These are phyloP conservation scores for Trifolium repens DNA, from an alignment of 306 rosid species.

Conservation along the genomic window DNA sequence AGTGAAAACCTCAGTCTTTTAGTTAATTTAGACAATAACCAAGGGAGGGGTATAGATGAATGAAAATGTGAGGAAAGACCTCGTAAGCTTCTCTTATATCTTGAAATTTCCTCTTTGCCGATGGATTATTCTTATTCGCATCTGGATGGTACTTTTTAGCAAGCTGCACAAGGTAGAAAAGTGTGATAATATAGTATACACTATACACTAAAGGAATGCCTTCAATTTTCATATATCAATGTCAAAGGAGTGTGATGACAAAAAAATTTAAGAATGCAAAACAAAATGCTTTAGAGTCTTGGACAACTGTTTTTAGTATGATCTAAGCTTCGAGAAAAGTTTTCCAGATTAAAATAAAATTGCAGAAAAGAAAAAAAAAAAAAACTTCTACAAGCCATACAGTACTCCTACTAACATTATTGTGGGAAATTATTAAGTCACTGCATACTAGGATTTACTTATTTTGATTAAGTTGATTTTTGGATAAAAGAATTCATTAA, in stretches of 20 bases:
- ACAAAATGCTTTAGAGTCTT: conserved; percentile 6
- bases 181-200: conserved; percentile 30
- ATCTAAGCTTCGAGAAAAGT: conserved; percentile 8
- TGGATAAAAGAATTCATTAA: conserved; percentile 5
- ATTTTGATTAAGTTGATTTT: conserved; percentile 15
- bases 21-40: conserved; percentile 35
- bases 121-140: conserved; percentile 81
- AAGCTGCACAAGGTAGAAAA: conserved; percentile 61
- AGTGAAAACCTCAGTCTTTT: conserved; percentile 29
- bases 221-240: conserved; percentile 25
- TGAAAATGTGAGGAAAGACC: conserved; percentile 53
- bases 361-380: conserved; percentile 3
- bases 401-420: neutral
- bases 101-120: conserved; percentile 87
- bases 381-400: conserved; percentile 17
- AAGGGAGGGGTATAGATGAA: conserved; percentile 18
- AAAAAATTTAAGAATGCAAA: conserved; percentile 31
- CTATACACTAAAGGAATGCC: conserved; percentile 29
- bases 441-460: conserved; percentile 5
- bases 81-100: conserved; percentile 95
- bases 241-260: conserved; percentile 21
- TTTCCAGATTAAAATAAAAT: neutral
- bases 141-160: conserved; percentile 98
- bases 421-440: conserved; percentile 18
- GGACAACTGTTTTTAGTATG: conserved; percentile 20